Percentiles rank a stretch among this genome's conserved stretches.
Evolutionary conservation across 164 flowering plant species (phyloP).

Genomic region (Vitis cinerea): DNA sequence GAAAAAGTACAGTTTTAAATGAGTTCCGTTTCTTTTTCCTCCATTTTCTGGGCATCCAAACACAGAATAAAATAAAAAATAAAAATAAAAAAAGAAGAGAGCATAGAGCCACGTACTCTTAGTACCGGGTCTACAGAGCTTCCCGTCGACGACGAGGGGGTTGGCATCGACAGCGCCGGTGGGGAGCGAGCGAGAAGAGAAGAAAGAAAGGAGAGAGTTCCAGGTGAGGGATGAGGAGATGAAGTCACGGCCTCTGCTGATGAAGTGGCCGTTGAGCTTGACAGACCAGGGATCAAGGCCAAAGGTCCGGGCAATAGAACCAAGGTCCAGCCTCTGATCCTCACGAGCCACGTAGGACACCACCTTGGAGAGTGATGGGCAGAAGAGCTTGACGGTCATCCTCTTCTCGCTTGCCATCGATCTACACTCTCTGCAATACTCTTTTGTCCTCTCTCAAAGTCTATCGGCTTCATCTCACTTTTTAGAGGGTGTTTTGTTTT

Average conservation of each 20-base stretch:
- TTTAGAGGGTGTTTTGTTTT: neutral
- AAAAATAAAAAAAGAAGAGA: neutral
- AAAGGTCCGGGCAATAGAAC: slow-evolving; percentile 55
- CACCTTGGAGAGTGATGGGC: slow-evolving; percentile 51
- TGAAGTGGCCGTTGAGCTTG: slow-evolving; percentile 72
- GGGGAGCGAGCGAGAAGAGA: slow-evolving; percentile 56
- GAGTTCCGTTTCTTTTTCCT: neutral
- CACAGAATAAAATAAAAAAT: too few relatives aligned
- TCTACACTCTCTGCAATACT: slow-evolving; percentile 3
- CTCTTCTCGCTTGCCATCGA: slow-evolving; percentile 14
- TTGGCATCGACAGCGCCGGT: slow-evolving; percentile 38
- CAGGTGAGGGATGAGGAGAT: slow-evolving; percentile 69
- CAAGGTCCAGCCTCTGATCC: slow-evolving; percentile 59
- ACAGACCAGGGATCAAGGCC: slow-evolving; percentile 67
- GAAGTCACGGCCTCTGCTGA: slow-evolving; percentile 57
- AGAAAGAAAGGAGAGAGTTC: slow-evolving; percentile 71
- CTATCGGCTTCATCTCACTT: neutral
- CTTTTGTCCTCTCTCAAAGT: neutral
- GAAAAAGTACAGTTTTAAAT: neutral
- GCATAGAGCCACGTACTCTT: slow-evolving; percentile 37
- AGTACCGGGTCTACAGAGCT: slow-evolving; percentile 43
- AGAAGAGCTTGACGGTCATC: slow-evolving; percentile 52
- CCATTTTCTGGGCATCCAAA: neutral
- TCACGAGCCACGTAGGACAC: slow-evolving; percentile 34
- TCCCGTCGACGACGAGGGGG: slow-evolving; percentile 59